These are phyloP conservation scores for Dactylorhiza incarnata DNA, from an alignment of 106 monocot genomes.

Conservation along the genomic window DNA sequence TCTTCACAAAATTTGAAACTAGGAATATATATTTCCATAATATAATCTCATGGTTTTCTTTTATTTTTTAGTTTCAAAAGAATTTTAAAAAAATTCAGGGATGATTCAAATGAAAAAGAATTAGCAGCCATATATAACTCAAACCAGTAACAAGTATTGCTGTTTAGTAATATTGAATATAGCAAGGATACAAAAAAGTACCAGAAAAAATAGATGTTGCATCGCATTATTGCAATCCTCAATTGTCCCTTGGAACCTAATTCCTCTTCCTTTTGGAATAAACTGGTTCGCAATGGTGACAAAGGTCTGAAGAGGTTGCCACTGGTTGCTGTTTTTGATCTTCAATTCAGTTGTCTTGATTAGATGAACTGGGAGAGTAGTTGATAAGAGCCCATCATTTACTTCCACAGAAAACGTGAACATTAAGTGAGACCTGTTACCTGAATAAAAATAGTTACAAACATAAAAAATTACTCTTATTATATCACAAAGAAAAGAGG, in stretches of 20 bases:
- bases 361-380: constrained; percentile 53
- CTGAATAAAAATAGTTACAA: constrained; percentile 18
- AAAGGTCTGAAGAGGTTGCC: constrained; percentile 83
- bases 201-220: constrained; percentile 53
- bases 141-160: not conserved
- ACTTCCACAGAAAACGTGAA: constrained; percentile 70
- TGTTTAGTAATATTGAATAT: not conserved
- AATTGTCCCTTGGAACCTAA: constrained; percentile 68
- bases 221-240: constrained; percentile 73
- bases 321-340: constrained; percentile 39
- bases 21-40: too few species aligned
- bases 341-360: constrained; percentile 59
- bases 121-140: not conserved
- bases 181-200: constrained; percentile 9
- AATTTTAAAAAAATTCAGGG: too few species aligned
- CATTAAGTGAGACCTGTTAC: constrained; percentile 54
- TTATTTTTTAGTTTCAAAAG: too few species aligned
- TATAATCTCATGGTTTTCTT: too few species aligned
- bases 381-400: constrained; percentile 49
- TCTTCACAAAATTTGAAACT: not conserved
- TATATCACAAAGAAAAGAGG: not conserved
- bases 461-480: not conserved
- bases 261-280: constrained; percentile 60
- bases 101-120: not conserved
- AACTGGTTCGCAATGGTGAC: constrained; percentile 82